Evolutionary conservation across 2,329 filamentous ascomycete genomes (phyloP).

Genomic region (Colletotrichum lindemuthianum): DNA sequence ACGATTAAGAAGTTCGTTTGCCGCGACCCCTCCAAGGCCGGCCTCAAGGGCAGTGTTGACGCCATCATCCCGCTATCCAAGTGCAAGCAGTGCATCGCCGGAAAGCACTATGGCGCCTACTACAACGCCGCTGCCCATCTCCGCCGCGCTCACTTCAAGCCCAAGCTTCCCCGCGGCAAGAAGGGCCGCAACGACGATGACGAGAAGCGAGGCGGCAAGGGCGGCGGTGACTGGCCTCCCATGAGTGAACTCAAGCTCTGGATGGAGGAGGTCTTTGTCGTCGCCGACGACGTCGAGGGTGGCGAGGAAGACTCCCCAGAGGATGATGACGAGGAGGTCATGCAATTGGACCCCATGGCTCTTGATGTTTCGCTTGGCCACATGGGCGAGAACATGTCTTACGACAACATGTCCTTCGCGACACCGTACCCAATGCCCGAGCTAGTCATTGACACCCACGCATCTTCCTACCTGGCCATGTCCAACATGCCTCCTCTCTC

Average conservation of each 20-base stretch:
- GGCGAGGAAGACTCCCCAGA: slow-evolving; percentile 39
- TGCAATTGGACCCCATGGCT: slow-evolving; percentile 22
- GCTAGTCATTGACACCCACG: slow-evolving; percentile 30
- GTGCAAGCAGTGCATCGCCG: slow-evolving; percentile 83
- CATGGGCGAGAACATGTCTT: slow-evolving; percentile 32
- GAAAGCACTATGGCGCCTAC: slow-evolving; percentile 88
- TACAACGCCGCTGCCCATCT: slow-evolving; percentile 96
- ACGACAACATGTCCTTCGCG: slow-evolving; percentile 22
- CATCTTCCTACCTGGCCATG: slow-evolving; percentile 24
- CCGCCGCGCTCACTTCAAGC: slow-evolving; percentile 87
- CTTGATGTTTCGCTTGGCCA: slow-evolving; percentile 31
- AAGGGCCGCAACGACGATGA: slow-evolving; percentile 49
- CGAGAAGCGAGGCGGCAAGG: slow-evolving; percentile 65
- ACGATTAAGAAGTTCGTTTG: slow-evolving; percentile 68
- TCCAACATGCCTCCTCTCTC: slow-evolving; percentile 29
- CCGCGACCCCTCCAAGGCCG: slow-evolving; percentile 58
- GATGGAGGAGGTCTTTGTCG: slow-evolving; percentile 64
- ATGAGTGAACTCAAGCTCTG: slow-evolving; percentile 69
- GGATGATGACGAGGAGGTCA: slow-evolving; percentile 39
- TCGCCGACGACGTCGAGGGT: slow-evolving; percentile 47
- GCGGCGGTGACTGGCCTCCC: slow-evolving; percentile 63
- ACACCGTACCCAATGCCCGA: slow-evolving; percentile 30
- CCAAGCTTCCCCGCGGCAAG: slow-evolving; percentile 59
- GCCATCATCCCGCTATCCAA: slow-evolving; percentile 74
- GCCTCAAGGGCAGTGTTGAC: slow-evolving; percentile 54